Conservation (phyloP, 495 filamentous ascomycete genomes). For the Neurospora discreta region DNA sequence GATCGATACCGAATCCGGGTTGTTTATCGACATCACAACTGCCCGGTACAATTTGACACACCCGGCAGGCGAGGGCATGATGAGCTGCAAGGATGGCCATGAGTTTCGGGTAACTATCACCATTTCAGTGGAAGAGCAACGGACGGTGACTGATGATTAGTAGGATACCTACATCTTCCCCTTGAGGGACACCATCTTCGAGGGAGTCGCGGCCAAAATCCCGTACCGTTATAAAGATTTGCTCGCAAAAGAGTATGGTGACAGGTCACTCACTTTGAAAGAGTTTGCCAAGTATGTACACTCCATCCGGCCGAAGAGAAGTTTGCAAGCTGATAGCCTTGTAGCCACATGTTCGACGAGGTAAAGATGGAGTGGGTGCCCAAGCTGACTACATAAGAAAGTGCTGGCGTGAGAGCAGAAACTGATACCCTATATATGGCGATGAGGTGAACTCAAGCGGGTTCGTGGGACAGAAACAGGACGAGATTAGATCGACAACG, state of each 20-base stretch:
- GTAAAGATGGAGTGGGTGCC: slow-evolving; percentile 25
- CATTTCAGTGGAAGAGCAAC: background rate
- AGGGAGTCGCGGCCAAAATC: slow-evolving; percentile 49
- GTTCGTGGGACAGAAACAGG: background rate
- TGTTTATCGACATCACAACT: slow-evolving; percentile 65
- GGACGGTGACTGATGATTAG: background rate
- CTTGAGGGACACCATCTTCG: slow-evolving; percentile 42
- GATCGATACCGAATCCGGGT: slow-evolving; percentile 58
- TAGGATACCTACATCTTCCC: slow-evolving; percentile 31
- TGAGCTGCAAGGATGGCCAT: slow-evolving; percentile 33
- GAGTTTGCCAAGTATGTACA: slow-evolving; percentile 42
- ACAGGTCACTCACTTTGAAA: slow-evolving; percentile 38
- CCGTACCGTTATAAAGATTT: slow-evolving; percentile 51
- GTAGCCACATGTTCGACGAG: slow-evolving; percentile 31
- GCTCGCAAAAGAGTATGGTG: slow-evolving; percentile 48
- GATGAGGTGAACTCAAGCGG: background rate
- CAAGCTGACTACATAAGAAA: background rate
- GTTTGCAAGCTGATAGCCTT: background rate
- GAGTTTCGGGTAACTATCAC: slow-evolving; percentile 23
- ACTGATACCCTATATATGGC: background rate
- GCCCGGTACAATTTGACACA: slow-evolving; percentile 19
- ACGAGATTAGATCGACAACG: background rate
- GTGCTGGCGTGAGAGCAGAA: background rate
- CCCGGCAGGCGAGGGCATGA: slow-evolving; percentile 21
- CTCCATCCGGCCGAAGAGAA: background rate